Evolutionary conservation across 768 basidiomycete species (phyloP), one percentile per base, ranked within the genome.

Genomic region (Russula vinacea): DNA sequence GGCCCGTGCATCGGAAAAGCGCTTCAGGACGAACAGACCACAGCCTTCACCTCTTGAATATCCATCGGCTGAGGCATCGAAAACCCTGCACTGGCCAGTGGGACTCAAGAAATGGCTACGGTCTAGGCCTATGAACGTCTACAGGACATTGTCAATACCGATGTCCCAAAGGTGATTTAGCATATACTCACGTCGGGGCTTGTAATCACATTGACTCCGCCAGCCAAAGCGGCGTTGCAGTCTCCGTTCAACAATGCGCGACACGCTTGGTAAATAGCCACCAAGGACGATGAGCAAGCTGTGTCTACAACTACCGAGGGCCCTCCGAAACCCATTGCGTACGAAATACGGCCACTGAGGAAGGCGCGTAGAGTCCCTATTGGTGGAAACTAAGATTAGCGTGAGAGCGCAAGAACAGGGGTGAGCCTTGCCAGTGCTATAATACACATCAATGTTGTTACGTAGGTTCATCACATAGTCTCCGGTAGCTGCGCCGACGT

Each of bases 231-330:
- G 29, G 86, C 80, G 67, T 80, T 76, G 70, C 89, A 90, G 71
- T 91, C 89, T 19, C 78, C 74, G 61, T 80, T 81, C 73, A 80
- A 77, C 35, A 91, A 74, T 0, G 88, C 84, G 51, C 88, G 84
- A 54, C 81, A 84, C 0, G 85, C 89, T 66, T 86, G 86, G 73
- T 90, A 82, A 32, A 90, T 75, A 10, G 88, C 87, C 16, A 86
- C 82, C 37, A 79, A 74, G 5, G 87, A 87, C 5, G 88, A 87
- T 9, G 88, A 90, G 71, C 89, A 90, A 0, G 88, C 87, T 0
- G 89, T 90, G 65, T 91, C 87, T 40, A 88, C 74, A 0, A 87
- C 86, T 19, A 88, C 76, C 0, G 89, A 89, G 1, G 89, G 88
- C 0, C 89, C 89, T 42, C 84, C 78, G 52, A 88, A 77, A 62